Base-by-base conservation (phyloP, 2,329 filamentous ascomycete genomes). In the Sporothrix globosa region DNA sequence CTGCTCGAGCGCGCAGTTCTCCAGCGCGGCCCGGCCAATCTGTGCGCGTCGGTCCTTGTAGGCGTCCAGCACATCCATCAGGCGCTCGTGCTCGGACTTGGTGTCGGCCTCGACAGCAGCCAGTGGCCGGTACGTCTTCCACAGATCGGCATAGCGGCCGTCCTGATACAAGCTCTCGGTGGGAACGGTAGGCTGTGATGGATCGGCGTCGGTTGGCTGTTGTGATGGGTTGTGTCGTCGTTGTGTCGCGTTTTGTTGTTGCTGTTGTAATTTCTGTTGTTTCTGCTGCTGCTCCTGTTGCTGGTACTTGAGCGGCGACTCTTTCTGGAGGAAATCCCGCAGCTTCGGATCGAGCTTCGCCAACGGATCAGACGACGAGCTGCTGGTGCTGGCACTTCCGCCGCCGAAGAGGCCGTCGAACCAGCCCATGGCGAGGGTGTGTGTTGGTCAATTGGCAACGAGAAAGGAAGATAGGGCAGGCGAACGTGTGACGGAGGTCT, bases 1-100 rank as follows among this genome's bases (percentile, higher is more conserved):
- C 82, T 97, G 93, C 78, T 97, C 92, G 72, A 94, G 80, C 0
- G 93, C 91, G 80, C 96, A 99, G 79, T 98, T 99, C 82, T 99
- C 96, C 77, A 97, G 84, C 11, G 95, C 94, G 0, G 93, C 92
- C 54, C 87, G 85, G 41, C 92, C 92, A 73, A 98, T 92, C 69
- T 88, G 86, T 46, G 88, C 86, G 78, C 91, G 92, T 73, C 93
- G 89, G 77, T 92, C 88, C 79, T 97, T 96, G 85, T 90, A 96
- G 7, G 88, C 90, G 68, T 95, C 91, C 67, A 97, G 83, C 70
- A 98, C 89, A 78, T 92, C 89, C 78, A 87, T 85, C 74, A 96
- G 85, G 79, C 91, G 91, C 77, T 97, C 93, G 76, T 93, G 89
- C 75, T 96, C 91, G 52, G 87, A 88, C 78, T 91, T 91, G 24